Percentiles rank a stretch among this genome's conserved stretches.
Conservation (phyloP, 352 stramenopile genomes). For the Nothophytophthora sp. region DNA sequence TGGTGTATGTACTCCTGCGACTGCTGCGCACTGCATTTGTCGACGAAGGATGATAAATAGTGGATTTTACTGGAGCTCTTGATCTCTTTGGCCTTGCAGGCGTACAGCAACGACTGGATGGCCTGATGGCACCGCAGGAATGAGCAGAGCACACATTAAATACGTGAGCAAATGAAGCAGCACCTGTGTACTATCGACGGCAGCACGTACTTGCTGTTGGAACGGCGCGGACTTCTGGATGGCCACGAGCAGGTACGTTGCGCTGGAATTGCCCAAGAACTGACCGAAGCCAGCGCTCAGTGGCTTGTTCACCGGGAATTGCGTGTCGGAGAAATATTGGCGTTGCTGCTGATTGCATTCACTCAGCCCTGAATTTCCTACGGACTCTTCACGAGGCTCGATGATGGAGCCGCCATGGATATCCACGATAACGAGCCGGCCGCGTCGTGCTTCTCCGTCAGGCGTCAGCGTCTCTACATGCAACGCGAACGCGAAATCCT, state of each 20-base stretch:
- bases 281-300: conserved; percentile 46
- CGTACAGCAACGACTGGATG: conserved; percentile 79
- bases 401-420: conserved; percentile 51
- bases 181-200: no score
- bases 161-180: background rate
- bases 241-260: conserved; percentile 57
- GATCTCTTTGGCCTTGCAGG: conserved; percentile 81
- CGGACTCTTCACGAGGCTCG: conserved; percentile 22
- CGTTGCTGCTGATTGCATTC: conserved; percentile 10
- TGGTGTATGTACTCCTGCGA: no score
- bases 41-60: conserved; percentile 35
- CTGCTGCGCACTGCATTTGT: conserved; percentile 1
- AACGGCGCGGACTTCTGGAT: conserved; percentile 58
- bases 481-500: conserved; percentile 47
- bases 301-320: conserved; percentile 46
- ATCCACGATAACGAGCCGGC: conserved; percentile 48
- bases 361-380: background rate
- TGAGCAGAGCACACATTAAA: no score
- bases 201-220: conserved; percentile 59
- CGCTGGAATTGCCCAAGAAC: conserved; percentile 46
- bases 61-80: conserved; percentile 31
- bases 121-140: conserved; percentile 33
- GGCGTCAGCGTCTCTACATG: conserved; percentile 41
- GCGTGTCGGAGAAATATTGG: conserved; percentile 54
- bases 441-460: conserved; percentile 27